These are phyloP conservation scores for Coniferiporia sulphurascens DNA, from an alignment of 1,284 basidiomycete species.

Conservation along the genomic window DNA sequence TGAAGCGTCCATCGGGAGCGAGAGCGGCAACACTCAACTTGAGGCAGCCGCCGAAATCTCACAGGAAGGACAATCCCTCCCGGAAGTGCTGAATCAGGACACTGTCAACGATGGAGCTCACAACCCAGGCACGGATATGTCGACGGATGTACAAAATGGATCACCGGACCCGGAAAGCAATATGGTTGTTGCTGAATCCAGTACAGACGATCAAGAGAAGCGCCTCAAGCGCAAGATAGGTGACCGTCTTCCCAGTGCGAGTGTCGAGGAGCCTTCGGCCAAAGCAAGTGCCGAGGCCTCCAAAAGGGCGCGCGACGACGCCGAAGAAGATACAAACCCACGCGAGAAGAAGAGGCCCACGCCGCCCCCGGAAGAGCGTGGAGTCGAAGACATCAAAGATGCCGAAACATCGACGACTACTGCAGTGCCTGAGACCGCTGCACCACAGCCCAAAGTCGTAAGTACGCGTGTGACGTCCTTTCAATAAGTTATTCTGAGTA, in stretches of 20 bases:
- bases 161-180: neutral
- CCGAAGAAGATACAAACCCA: constrained; percentile 31
- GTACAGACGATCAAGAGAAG: constrained; percentile 48
- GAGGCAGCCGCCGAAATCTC: constrained; percentile 9
- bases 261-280: constrained; percentile 17
- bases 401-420: constrained; percentile 23
- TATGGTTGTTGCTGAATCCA: constrained; percentile 18
- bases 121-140: neutral
- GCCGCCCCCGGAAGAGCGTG: constrained; percentile 20
- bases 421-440: constrained; percentile 37
- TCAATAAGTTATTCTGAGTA: neutral
- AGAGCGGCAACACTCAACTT: neutral
- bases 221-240: constrained; percentile 59
- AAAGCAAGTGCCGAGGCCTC: constrained; percentile 21
- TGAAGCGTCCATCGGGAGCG: neutral
- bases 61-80: neutral
- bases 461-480: neutral
- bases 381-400: constrained; percentile 21
- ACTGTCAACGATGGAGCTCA: neutral
- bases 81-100: neutral
- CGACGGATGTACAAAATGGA: neutral
- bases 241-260: constrained; percentile 36
- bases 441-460: constrained; percentile 17
- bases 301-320: constrained; percentile 32
- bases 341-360: constrained; percentile 18